phyloP scores from a whole-genome alignment of 768 basidiomycete species.

The Russula virescens region DNA sequence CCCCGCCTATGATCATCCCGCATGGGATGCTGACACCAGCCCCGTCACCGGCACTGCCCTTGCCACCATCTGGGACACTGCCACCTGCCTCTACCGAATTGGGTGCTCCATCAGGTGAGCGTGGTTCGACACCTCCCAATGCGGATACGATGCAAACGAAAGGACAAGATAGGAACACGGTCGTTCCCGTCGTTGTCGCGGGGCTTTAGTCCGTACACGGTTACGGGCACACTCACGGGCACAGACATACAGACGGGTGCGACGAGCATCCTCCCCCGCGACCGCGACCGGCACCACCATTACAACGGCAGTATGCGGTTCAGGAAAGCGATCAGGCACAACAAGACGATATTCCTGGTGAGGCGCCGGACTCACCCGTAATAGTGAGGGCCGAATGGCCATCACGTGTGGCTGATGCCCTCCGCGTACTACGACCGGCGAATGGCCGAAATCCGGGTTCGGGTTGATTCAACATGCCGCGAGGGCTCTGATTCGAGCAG shows the following conservation, averaged over 20 bases:
- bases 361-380: not conserved
- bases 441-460: conserved; percentile 13
- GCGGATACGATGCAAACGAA: conserved; percentile 12
- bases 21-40: conserved; percentile 16
- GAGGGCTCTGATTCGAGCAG: conserved; percentile 3
- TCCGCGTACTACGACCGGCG: conserved; percentile 47
- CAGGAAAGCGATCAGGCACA: too few relatives aligned
- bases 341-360: too few relatives aligned
- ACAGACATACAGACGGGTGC: too few relatives aligned
- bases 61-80: not conserved
- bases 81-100: too few relatives aligned
- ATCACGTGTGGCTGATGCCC: conserved; percentile 55
- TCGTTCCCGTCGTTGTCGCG: too few relatives aligned
- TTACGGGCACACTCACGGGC: too few relatives aligned
- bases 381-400: conserved; percentile 45
- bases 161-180: conserved; percentile 21
- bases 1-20: conserved; percentile 58
- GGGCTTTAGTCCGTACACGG: too few relatives aligned
- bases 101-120: conserved; percentile 9
- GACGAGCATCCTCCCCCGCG: conserved; percentile 5
- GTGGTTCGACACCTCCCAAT: not conserved
- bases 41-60: not conserved
- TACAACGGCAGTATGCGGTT: not conserved
- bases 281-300: too few relatives aligned
- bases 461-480: too few relatives aligned